Conservation (phyloP, 192 early-diverging fungal species). For the Backusella macrospora region DNA sequence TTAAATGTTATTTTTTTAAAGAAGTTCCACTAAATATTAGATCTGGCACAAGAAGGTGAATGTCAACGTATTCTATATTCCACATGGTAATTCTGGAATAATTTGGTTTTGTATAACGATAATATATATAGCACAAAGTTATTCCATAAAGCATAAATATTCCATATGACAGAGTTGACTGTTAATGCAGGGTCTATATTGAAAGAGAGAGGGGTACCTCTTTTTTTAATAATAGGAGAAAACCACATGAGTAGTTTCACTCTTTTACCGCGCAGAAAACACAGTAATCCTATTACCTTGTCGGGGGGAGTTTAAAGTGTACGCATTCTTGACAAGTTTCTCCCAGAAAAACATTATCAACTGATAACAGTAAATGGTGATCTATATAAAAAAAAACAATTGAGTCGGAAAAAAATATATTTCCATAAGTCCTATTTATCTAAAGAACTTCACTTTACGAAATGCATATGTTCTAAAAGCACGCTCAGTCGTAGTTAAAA, state of each 20-base stretch:
- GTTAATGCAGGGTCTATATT: not conserved
- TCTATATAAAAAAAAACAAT: not conserved
- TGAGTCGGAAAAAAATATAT: not conserved
- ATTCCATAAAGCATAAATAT: not conserved
- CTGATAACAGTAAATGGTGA: not conserved
- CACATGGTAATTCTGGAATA: no score
- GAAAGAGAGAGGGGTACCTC: not conserved
- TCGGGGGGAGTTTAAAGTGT: not conserved
- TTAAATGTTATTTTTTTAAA: no score
- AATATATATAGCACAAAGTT: no score
- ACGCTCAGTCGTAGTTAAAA: not conserved
- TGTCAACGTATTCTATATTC: no score
- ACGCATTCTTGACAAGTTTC: not conserved
- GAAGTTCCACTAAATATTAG: no score
- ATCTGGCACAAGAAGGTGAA: no score
- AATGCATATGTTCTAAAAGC: not conserved
- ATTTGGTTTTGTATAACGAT: no score
- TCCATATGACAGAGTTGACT: not conserved
- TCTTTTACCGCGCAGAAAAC: conserved; percentile 3
- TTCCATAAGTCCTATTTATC: not conserved
- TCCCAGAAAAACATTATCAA: not conserved
- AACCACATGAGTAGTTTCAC: not conserved
- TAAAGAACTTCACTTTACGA: not conserved
- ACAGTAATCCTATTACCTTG: not conserved
- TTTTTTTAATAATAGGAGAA: not conserved